phyloP scores from a whole-genome alignment of 2,329 filamentous ascomycete genomes.

The Sclerotiophoma versabilis region DNA sequence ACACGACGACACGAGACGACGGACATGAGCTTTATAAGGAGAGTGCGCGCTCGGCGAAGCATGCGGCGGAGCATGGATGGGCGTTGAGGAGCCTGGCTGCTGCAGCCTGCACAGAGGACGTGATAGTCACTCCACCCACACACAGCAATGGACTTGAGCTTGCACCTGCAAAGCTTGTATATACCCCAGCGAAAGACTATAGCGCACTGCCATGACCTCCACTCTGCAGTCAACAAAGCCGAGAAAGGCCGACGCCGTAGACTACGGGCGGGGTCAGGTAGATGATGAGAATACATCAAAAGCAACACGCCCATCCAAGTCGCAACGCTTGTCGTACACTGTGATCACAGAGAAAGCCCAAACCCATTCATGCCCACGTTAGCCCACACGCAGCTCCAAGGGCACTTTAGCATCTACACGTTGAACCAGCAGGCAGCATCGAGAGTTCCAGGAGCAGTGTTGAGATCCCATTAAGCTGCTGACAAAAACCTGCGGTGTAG shows the following conservation, averaged over 20 bases:
- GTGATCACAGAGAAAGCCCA: neutral
- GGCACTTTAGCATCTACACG: too few relatives aligned
- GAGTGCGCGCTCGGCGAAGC: constrained; percentile 7
- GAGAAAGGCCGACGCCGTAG: neutral
- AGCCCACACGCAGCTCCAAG: too few relatives aligned
- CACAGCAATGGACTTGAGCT: constrained; percentile 18
- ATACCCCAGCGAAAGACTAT: constrained; percentile 11
- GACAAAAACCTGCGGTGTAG: too few relatives aligned
- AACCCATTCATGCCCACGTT: neutral
- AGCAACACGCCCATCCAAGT: neutral
- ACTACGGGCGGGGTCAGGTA: neutral
- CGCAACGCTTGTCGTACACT: neutral
- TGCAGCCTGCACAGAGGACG: constrained; percentile 16
- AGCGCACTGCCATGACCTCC: constrained; percentile 11
- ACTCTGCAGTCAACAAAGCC: constrained; percentile 2
- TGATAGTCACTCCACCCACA: constrained; percentile 14
- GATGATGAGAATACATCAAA: constrained; percentile 4
- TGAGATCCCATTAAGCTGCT: too few relatives aligned
- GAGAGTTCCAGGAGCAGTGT: too few relatives aligned
- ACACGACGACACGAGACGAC: constrained; percentile 18
- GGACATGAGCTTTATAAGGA: constrained; percentile 7
- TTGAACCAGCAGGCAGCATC: too few relatives aligned
- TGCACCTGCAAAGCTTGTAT: constrained; percentile 6
- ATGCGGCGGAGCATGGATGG: neutral
- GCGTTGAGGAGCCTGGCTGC: constrained; percentile 10